Evolutionary conservation across 106 monocot species (phyloP).

Genomic region (Xerophyta viscosa): DNA sequence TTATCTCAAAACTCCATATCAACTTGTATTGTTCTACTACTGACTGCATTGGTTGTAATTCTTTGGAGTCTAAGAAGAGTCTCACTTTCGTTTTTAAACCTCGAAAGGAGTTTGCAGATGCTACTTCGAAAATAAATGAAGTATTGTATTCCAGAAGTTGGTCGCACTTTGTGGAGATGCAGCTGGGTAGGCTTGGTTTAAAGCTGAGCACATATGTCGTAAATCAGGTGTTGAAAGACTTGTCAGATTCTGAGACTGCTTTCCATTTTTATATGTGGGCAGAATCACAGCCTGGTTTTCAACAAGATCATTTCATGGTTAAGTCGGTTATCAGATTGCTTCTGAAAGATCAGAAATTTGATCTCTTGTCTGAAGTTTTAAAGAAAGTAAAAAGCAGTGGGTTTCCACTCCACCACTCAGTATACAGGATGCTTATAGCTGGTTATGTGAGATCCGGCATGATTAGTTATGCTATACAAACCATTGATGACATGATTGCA

Average conservation of each 20-base stretch:
- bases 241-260: slow-evolving; percentile 48
- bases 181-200: slow-evolving; percentile 29
- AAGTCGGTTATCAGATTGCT: slow-evolving; percentile 44
- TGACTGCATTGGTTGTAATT: background rate
- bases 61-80: slow-evolving; percentile 7
- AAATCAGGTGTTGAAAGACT: slow-evolving; percentile 55
- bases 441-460: slow-evolving; percentile 71
- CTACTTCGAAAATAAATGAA: slow-evolving; percentile 14
- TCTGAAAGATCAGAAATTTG: slow-evolving; percentile 53
- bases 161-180: slow-evolving; percentile 50
- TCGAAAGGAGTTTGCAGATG: slow-evolving; percentile 10
- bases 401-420: slow-evolving; percentile 40
- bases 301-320: slow-evolving; percentile 60
- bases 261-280: slow-evolving; percentile 75
- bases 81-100: slow-evolving; percentile 23
- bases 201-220: slow-evolving; percentile 41
- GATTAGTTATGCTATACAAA: slow-evolving; percentile 39
- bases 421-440: slow-evolving; percentile 67
- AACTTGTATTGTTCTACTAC: slow-evolving; percentile 5
- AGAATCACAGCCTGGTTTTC: slow-evolving; percentile 45
- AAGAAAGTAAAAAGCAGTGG: slow-evolving; percentile 34
- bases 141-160: slow-evolving; percentile 28
- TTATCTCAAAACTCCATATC: slow-evolving; percentile 1
- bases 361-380: slow-evolving; percentile 49
- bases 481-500: slow-evolving; percentile 73